A percentile compares a stretch with the other conserved stretches of the same genome.
Evolutionary conservation across 345 rosid genomes (phyloP).

Genomic region (Camelina sativa): DNA sequence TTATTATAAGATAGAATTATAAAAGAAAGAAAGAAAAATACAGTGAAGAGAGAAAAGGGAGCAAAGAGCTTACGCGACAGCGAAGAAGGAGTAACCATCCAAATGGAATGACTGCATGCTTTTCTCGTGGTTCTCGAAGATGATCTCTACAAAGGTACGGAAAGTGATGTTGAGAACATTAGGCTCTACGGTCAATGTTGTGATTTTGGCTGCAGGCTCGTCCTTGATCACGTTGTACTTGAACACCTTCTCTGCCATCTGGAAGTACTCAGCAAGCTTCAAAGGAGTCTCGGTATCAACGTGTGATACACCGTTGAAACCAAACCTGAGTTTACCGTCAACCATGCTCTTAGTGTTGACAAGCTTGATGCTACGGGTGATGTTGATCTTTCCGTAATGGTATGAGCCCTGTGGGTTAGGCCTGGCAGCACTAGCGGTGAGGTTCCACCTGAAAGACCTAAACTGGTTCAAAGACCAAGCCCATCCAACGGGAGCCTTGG

Average conservation of each 20-base stretch:
- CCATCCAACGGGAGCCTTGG: slow-evolving; percentile 60
- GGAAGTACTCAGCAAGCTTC: slow-evolving; percentile 67
- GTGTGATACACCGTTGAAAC: slow-evolving; percentile 67
- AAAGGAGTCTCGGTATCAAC: slow-evolving; percentile 56
- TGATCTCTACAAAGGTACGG: slow-evolving; percentile 73
- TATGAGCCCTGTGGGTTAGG: slow-evolving; percentile 80
- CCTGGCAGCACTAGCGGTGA: slow-evolving; percentile 70
- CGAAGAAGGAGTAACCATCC: slow-evolving; percentile 79
- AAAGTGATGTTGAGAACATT: slow-evolving; percentile 62
- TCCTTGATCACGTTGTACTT: slow-evolving; percentile 54
- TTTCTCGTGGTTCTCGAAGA: slow-evolving; percentile 74
- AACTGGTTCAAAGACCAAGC: slow-evolving; percentile 75
- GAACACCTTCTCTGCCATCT: slow-evolving; percentile 54
- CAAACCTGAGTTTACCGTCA: slow-evolving; percentile 56
- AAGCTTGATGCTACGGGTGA: slow-evolving; percentile 66
- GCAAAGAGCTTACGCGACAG: slow-evolving; percentile 65
- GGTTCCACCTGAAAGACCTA: slow-evolving; percentile 72
- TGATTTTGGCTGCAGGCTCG: slow-evolving; percentile 42
- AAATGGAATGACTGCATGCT: slow-evolving; percentile 65
- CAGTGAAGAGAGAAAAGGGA: not conserved
- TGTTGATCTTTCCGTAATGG: slow-evolving; percentile 67
- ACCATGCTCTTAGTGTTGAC: slow-evolving; percentile 46
- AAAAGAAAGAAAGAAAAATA: not conserved
- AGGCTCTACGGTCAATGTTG: slow-evolving; percentile 40
- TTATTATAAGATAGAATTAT: not conserved